Base-by-base conservation (phyloP, 345 rosid species). In the Trapa bicornis region DNA sequence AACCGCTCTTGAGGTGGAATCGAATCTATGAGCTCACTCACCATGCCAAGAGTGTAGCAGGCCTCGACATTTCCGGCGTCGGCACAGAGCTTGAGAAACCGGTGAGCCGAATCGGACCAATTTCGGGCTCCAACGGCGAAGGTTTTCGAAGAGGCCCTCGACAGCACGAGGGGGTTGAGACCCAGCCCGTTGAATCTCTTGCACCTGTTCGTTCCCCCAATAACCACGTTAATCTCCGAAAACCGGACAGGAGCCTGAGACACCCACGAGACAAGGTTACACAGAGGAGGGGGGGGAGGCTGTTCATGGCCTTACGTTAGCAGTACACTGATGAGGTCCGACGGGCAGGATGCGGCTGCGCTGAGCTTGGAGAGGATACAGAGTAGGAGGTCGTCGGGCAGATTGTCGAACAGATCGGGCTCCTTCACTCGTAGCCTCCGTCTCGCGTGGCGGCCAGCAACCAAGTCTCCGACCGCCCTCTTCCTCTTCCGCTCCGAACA, bases 41-140 rank as follows among this genome's bases (percentile, higher is more conserved):
- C 97, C 99, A 91, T 94, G 83, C 99, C 99, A 9, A 94, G 99
- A 47, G 89, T 87, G 73, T 94, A 94, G 71, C 85, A 86, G 67
- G 97, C 99, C 75, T 94, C 97, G 36, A 79, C 85, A 68, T 86
- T 89, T 67, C 99, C 99, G 75, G 97, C 86, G 16, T 83, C 93
- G 66, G 91, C 89, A 61, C 97, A 91, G 4, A 73, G 78, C 70
- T 86, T 91, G 39, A 94, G 76, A 68, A 94, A 89, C 58, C 88
- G 86, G 74, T 91, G 97, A 61, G 93, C 83, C 10, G 88, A 77
- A 37, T 94, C 99, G 4, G 91, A 86, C 99, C 99, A 94, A 35
- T 80, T 86, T 5, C 66, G 68, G 17, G 97, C 93, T 72, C 73
- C 83, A 8, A 91, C 69, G 13, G 88, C 87, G 1, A 94, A 75